Evolutionary conservation across 2,329 filamentous ascomycete species (phyloP).

Genomic region (Karstenula rhodostoma): DNA sequence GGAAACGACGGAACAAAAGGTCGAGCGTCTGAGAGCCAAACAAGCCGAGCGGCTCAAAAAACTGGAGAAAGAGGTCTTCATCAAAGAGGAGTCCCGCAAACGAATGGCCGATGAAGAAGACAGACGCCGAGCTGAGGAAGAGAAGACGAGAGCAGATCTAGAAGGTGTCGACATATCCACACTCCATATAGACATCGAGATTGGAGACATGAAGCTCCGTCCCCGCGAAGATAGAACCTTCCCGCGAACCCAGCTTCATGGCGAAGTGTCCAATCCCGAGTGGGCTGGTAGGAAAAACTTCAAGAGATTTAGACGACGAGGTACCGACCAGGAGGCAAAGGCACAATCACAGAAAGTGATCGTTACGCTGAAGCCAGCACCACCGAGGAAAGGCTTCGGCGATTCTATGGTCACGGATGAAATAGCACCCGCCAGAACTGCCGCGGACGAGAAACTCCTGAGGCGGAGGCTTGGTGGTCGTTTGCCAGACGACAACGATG

Average conservation of each 20-base stretch:
- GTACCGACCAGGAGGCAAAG: conserved; percentile 37
- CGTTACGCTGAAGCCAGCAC: conserved; percentile 73
- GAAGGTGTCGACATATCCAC: conserved; percentile 74
- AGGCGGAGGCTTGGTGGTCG: conserved; percentile 19
- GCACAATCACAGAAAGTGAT: conserved; percentile 66
- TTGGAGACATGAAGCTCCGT: conserved; percentile 78
- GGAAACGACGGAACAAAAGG: conserved; percentile 27
- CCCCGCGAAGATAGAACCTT: conserved; percentile 36
- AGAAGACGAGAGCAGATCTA: conserved; percentile 63
- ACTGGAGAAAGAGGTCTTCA: conserved; percentile 68
- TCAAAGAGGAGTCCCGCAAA: conserved; percentile 59
- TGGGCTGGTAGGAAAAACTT: conserved; percentile 98
- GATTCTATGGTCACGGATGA: conserved; percentile 77
- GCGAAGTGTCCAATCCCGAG: conserved; percentile 79
- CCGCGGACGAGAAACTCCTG: conserved; percentile 22
- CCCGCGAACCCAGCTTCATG: conserved; percentile 46
- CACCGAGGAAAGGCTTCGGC: conserved; percentile 72
- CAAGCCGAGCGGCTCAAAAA: conserved; percentile 48
- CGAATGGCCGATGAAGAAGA: conserved; percentile 61
- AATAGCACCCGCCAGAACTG: conserved; percentile 24
- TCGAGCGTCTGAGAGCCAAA: conserved; percentile 53
- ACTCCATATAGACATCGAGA: conserved; percentile 76
- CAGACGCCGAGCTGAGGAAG: conserved; percentile 68
- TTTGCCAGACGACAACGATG: conserved; percentile 25
- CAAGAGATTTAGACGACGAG: conserved; percentile 77